Base-by-base conservation (phyloP, 2,329 filamentous ascomycete genomes). In the Fusarium incarnatum region DNA sequence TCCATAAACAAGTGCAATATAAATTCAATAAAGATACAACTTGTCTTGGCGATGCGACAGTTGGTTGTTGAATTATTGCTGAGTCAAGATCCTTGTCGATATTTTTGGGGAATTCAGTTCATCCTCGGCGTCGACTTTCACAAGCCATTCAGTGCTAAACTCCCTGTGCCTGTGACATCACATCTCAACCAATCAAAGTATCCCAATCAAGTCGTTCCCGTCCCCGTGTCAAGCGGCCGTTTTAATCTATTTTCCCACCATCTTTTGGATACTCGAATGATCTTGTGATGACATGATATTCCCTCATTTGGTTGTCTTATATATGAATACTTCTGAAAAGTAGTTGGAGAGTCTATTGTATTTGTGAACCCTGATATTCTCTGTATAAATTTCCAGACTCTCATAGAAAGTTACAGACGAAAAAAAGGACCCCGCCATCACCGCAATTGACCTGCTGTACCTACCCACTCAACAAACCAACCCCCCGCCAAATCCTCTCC, bases 101-200 rank as follows among this genome's bases (percentile, higher is more conserved):
- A 23, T 56, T 20, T 30, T 40, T 22, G 9, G 18, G 18, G 34
- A n/a, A 37, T 37, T 20, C 34, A 10, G 41, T 57, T 56, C 41
- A 65, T 66, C 63, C 63, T 66, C 63, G 63, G 63, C 41, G 62
- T 49, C 58, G 50, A 68, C 63, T 75, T 70, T 75, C 73, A 75
- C 73, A 75, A 75, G 73, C 73, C 68, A 70, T 73, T 34, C 56
- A 41, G 47, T 55, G 28, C 41, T 23, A 16, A 52, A 34, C 59
- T 52, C 59, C 57, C 57, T 53, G 60, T 65, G 44, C 54, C 62
- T 66, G 65, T 70, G 70, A 73, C 68, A 73, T 67, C 46, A 60
- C 64, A 45, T 28, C 40, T 20, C 44, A 48, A 63, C 72, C 72
- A 75, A 75, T 75, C 55, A 71, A 20, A 42, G 23, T 20, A 22